A percentile compares a stretch with the other conserved stretches of the same genome.
These are phyloP conservation scores for Stachybotrys chartarum DNA, from an alignment of 2,329 filamentous ascomycete genomes.

Conservation along the genomic window DNA sequence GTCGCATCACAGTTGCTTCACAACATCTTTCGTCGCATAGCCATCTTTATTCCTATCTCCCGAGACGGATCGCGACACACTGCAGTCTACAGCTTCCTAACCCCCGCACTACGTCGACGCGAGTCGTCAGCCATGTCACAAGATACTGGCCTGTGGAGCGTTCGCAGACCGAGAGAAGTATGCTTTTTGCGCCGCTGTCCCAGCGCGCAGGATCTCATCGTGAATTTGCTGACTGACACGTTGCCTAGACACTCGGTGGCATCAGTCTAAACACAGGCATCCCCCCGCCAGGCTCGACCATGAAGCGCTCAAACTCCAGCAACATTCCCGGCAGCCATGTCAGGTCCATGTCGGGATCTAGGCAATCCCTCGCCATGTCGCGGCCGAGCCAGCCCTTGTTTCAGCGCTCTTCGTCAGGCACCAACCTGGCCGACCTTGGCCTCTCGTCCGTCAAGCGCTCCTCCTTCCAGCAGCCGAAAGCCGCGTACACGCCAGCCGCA, in stretches of 20 bases:
- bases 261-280: constrained; percentile 79
- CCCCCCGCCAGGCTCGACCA: constrained; percentile 83
- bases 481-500: constrained; percentile 52
- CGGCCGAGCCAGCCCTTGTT: constrained; percentile 84
- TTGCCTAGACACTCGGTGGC: constrained; percentile 69
- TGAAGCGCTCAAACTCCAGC: constrained; percentile 85
- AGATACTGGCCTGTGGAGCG: constrained; percentile 82
- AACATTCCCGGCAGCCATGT: constrained; percentile 63
- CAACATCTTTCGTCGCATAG: too few species aligned
- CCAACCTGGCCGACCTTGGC: constrained; percentile 71
- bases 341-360: constrained; percentile 75
- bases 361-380: constrained; percentile 77
- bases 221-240: constrained; percentile 9
- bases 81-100: constrained; percentile 3
- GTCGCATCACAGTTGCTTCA: not conserved
- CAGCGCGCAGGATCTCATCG: not conserved
- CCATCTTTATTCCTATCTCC: too few species aligned
- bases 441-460: constrained; percentile 79
- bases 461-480: constrained; percentile 72
- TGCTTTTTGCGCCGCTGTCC: constrained; percentile 17
- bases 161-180: constrained; percentile 87
- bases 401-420: constrained; percentile 74
- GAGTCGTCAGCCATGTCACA: constrained; percentile 59
- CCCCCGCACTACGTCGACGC: not conserved
- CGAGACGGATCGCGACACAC: too few species aligned